Conservation (phyloP, 768 basidiomycete genomes). For the Trametopsis cervina region DNA sequence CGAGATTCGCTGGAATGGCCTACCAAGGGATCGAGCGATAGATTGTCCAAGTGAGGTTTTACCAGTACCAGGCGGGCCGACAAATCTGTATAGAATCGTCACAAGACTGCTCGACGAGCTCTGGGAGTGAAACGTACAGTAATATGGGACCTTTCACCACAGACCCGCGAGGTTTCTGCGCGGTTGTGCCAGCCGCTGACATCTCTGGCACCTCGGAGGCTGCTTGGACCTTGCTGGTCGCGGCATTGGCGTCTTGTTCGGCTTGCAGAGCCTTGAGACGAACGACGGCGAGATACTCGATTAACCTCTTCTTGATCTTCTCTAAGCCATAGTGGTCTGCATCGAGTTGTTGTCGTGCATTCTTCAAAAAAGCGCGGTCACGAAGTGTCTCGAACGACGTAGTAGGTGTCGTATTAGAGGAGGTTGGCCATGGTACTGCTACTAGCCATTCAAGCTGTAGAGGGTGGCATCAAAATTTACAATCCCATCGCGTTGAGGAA, state of each 20-base stretch:
- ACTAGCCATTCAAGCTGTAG: slow-evolving; percentile 85
- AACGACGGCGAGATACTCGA: slow-evolving; percentile 89
- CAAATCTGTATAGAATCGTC: slow-evolving; percentile 45
- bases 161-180: slow-evolving; percentile 23
- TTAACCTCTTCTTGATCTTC: slow-evolving; percentile 84
- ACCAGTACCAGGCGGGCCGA: slow-evolving; percentile 87
- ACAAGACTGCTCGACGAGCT: neutral
- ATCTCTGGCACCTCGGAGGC: neutral
- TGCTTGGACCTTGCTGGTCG: slow-evolving; percentile 9
- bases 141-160: slow-evolving; percentile 43
- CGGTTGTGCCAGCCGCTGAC: neutral
- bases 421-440: slow-evolving; percentile 74
- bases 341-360: slow-evolving; percentile 77
- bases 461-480: neutral
- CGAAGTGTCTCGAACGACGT: slow-evolving; percentile 31
- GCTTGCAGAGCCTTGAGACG: slow-evolving; percentile 38
- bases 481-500: neutral
- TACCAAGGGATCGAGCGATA: slow-evolving; percentile 71
- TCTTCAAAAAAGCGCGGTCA: slow-evolving; percentile 53
- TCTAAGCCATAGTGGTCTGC: slow-evolving; percentile 89
- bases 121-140: neutral
- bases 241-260: slow-evolving; percentile 18
- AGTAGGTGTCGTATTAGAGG: slow-evolving; percentile 19
- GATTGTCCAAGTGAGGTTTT: slow-evolving; percentile 91
- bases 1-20: slow-evolving; percentile 90